Evolutionary conservation across 768 basidiomycete species (phyloP).

Genomic region (Dioszegia hungarica): DNA sequence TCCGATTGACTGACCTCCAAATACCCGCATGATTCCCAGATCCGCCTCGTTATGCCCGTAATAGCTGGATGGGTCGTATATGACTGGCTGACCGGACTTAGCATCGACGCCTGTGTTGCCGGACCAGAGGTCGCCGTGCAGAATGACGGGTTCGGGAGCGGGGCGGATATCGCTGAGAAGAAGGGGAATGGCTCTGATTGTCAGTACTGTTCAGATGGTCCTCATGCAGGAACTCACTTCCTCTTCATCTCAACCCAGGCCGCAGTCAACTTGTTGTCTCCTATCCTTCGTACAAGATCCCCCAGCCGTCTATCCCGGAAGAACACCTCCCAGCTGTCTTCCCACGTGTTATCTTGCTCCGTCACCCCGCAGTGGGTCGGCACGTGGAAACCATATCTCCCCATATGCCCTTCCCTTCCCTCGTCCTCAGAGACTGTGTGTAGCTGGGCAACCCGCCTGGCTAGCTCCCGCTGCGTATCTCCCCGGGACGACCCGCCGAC

Average conservation of each 20-base stretch:
- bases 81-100: constrained; percentile 23
- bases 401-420: constrained; percentile 12
- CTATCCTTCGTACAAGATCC: constrained; percentile 33
- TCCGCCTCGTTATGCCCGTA: constrained; percentile 43
- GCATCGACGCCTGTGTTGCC: constrained; percentile 43
- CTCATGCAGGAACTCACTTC: constrained; percentile 15
- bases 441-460: constrained; percentile 31
- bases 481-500: background rate
- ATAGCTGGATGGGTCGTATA: constrained; percentile 43
- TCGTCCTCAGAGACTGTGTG: constrained; percentile 22
- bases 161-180: constrained; percentile 28
- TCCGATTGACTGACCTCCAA: constrained; percentile 42
- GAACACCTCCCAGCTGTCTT: constrained; percentile 38
- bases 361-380: constrained; percentile 45
- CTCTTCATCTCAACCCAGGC: constrained; percentile 28
- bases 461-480: constrained; percentile 26
- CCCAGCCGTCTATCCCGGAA: constrained; percentile 39
- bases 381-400: constrained; percentile 28
- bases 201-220: background rate
- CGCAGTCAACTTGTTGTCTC: constrained; percentile 19
- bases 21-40: constrained; percentile 48
- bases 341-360: constrained; percentile 45
- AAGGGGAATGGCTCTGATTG: constrained; percentile 29
- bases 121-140: constrained; percentile 49
- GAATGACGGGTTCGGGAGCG: constrained; percentile 36